Conservation (phyloP, 2,329 filamentous ascomycete species). For the Pseudogymnoascus destructans region DNA sequence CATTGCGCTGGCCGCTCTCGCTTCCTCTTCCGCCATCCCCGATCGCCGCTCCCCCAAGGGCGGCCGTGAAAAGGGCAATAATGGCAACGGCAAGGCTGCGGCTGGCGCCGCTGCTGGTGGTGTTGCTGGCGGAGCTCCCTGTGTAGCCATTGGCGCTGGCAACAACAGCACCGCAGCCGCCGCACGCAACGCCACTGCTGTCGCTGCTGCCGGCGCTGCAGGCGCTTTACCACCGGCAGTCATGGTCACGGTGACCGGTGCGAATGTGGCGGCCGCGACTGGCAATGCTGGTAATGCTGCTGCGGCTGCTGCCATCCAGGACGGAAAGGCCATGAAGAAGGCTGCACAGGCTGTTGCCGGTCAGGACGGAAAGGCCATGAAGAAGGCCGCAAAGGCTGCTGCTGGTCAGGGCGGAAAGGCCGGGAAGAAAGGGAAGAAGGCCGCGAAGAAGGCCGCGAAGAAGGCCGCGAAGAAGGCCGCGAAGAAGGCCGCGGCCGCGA, state of each 20-base stretch:
- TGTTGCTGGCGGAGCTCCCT: neutral
- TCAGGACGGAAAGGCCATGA: neutral
- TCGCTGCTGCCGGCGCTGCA: conserved; percentile 4
- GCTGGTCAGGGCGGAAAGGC: neutral
- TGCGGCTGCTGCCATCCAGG: neutral
- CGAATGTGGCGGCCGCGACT: neutral
- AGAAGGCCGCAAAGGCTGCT: neutral
- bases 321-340: neutral
- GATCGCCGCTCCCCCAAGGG: neutral
- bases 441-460: too few relatives aligned
- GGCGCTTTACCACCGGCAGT: conserved; percentile 4
- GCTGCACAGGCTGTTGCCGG: neutral
- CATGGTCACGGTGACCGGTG: neutral
- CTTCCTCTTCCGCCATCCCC: neutral
- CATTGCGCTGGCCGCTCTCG: conserved; percentile 1
- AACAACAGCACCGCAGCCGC: neutral
- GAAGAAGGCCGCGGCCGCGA: too few relatives aligned
- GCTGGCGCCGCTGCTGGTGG: neutral
- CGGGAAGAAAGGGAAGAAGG: neutral
- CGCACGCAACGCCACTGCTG: neutral
- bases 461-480: too few relatives aligned
- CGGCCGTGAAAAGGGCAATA: neutral
- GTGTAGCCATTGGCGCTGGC: neutral
- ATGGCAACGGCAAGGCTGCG: neutral
- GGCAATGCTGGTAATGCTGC: neutral